Evolutionary conservation across 768 basidiomycete species (phyloP), one percentile per base, ranked within the genome.

Genomic region (Fomitopsis serialis): DNA sequence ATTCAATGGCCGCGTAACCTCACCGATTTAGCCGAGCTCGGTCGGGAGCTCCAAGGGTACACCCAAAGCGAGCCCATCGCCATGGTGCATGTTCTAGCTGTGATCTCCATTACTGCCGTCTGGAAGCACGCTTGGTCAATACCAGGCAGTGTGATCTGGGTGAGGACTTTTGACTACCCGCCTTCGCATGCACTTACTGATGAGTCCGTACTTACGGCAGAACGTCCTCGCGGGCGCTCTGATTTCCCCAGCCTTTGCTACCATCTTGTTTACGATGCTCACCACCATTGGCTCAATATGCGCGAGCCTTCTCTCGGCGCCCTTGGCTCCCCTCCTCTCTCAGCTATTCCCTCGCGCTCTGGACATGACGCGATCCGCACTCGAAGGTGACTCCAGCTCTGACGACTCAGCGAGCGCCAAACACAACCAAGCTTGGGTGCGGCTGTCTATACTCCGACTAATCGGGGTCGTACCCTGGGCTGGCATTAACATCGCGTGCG

Each of bases 91-190:
- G 89, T 96, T 50, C 67, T 95, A 42, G 82, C 78, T 23, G 92
- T 94, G 47, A 77, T 98, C 61, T 84, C 87, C 36, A 76, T 94
- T 13, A 85, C 88, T 17, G 90, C 91, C 3, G 73, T 92, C 25
- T 98, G 93, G 92, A 97, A 94, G 70, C 95, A 98, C 67, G 92
- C 94, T 3, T 98, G 94, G 95, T 94, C 91, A 55, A 81, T 98
- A 54, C 95, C 95, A 9, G 95, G 95, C 7, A 93, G 91, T 59
- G 92, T 96, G 45, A 78, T 96, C 46, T 86, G 94, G 87, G 90
- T 90, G 57, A 53, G 85, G 74, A 56, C 42, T 27, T 23, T 48
- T 21, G 8, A 29, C 21, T 13, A 50, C 34, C 34, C 24, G 19
- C 10, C 21, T 27, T 37, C 10, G 52, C 37, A 40, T 15, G 22